Percentiles rank a stretch among this genome's conserved stretches.
Conservation (phyloP, 371 early-diverging fungal species). For the Spraguea lophii region DNA sequence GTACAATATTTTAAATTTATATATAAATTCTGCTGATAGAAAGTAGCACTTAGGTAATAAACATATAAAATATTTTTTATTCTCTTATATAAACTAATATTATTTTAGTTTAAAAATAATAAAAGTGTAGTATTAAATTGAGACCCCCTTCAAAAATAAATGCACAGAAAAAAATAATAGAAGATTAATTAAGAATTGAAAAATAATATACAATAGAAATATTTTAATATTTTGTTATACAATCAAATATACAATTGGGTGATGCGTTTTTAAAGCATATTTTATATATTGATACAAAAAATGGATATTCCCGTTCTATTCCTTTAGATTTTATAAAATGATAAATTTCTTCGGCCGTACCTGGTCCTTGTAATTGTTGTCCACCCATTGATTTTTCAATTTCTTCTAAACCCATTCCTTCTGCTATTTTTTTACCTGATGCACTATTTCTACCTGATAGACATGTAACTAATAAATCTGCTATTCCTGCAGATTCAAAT, state of each 20-base stretch:
- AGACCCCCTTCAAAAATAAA: too few relatives aligned
- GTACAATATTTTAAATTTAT: too few relatives aligned
- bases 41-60: too few relatives aligned
- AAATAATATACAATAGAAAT: too few relatives aligned
- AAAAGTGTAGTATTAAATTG: too few relatives aligned
- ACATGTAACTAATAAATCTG: slow-evolving; percentile 72
- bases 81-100: too few relatives aligned
- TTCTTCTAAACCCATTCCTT: slow-evolving; percentile 53
- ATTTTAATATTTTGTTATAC: too few relatives aligned
- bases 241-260: slow-evolving; percentile 11
- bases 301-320: slow-evolving; percentile 53
- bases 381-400: slow-evolving; percentile 78
- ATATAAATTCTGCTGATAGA: too few relatives aligned
- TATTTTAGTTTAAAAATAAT: too few relatives aligned
- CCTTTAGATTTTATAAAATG: slow-evolving; percentile 50
- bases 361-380: slow-evolving; percentile 85
- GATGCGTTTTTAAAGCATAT: slow-evolving; percentile 54
- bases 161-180: too few relatives aligned
- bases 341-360: slow-evolving; percentile 66
- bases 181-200: too few relatives aligned
- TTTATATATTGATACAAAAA: slow-evolving; percentile 63
- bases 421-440: slow-evolving; percentile 48
- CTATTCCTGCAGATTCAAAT: slow-evolving; percentile 76
- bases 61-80: too few relatives aligned
- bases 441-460: slow-evolving; percentile 79